Percentiles rank a stretch among this genome's conserved stretches.
Evolutionary conservation across 2,329 filamentous ascomycete species (phyloP).

Genomic region (Plectosphaerella cucumerina): DNA sequence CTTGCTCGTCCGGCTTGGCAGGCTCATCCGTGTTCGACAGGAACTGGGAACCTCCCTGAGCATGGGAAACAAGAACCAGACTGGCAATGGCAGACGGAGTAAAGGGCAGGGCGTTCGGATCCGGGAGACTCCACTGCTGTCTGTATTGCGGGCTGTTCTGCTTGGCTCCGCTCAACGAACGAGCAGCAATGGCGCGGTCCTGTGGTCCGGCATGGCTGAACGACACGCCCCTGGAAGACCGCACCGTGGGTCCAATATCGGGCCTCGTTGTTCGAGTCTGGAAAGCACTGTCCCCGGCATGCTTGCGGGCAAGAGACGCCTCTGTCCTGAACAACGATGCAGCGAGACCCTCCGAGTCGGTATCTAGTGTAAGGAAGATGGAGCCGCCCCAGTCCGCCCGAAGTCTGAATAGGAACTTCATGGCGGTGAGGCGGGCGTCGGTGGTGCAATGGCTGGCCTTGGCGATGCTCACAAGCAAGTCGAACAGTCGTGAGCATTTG

Average conservation of each 20-base stretch:
- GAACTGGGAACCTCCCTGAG: constrained; percentile 8
- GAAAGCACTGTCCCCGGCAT: constrained; percentile 47
- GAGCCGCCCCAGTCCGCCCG: constrained; percentile 77
- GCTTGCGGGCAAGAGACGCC: constrained; percentile 44
- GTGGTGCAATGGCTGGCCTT: constrained; percentile 55
- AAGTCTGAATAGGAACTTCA: constrained; percentile 77
- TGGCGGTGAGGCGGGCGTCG: constrained; percentile 67
- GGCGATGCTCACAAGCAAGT: constrained; percentile 60
- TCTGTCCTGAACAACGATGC: constrained; percentile 65
- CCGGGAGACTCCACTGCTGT: constrained; percentile 56
- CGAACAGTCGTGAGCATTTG: constrained; percentile 62
- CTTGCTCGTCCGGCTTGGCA: constrained; percentile 10
- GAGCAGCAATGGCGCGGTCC: constrained; percentile 36
- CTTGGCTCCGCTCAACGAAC: constrained; percentile 37
- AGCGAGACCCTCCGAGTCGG: constrained; percentile 71
- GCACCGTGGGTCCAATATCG: constrained; percentile 35
- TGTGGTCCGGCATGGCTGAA: constrained; percentile 41
- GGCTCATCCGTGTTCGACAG: constrained; percentile 6
- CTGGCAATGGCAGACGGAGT: constrained; percentile 41
- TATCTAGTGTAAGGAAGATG: constrained; percentile 65
- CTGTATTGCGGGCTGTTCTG: constrained; percentile 32
- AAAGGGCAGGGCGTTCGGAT: constrained; percentile 51
- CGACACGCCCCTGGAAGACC: constrained; percentile 47
- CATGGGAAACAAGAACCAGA: constrained; percentile 43
- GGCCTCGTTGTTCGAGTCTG: constrained; percentile 37